These are phyloP conservation scores for Peniophora sp. DNA, from an alignment of 1,284 basidiomycete genomes.

Conservation along the genomic window DNA sequence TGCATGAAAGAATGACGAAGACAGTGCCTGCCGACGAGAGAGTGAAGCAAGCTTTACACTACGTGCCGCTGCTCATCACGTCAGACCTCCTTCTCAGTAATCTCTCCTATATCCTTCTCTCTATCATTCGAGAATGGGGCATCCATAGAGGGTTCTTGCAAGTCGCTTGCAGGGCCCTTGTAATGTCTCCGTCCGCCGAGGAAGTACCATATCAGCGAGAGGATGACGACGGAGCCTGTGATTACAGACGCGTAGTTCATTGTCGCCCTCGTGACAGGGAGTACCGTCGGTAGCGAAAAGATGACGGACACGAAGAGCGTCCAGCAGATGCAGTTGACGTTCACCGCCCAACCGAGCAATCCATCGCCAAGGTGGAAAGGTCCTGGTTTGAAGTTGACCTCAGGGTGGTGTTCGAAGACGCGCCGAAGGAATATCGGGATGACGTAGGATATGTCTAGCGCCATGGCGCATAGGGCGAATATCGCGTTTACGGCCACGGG, in stretches of 20 bases:
- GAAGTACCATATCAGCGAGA: slow-evolving; percentile 15
- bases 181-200: background rate
- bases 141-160: no score
- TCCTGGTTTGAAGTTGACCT: slow-evolving; percentile 79
- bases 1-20: no score
- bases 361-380: slow-evolving; percentile 86
- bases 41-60: no score
- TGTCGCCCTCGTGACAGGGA: slow-evolving; percentile 61
- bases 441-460: slow-evolving; percentile 64
- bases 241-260: slow-evolving; percentile 73
- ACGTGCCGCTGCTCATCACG: no score
- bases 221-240: slow-evolving; percentile 26
- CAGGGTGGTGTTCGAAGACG: slow-evolving; percentile 72
- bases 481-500: slow-evolving; percentile 77
- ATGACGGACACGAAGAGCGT: slow-evolving; percentile 63
- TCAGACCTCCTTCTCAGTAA: no score
- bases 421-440: slow-evolving; percentile 70
- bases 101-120: no score
- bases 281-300: slow-evolving; percentile 63
- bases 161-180: background rate
- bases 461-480: slow-evolving; percentile 74
- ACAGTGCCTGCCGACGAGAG: no score
- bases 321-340: slow-evolving; percentile 63
- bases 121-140: no score
- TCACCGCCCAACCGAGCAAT: slow-evolving; percentile 54